Percentiles rank a stretch among this genome's conserved stretches.
phyloP scores from a whole-genome alignment of 1,284 basidiomycete genomes.

The Ustilago loliicola region DNA sequence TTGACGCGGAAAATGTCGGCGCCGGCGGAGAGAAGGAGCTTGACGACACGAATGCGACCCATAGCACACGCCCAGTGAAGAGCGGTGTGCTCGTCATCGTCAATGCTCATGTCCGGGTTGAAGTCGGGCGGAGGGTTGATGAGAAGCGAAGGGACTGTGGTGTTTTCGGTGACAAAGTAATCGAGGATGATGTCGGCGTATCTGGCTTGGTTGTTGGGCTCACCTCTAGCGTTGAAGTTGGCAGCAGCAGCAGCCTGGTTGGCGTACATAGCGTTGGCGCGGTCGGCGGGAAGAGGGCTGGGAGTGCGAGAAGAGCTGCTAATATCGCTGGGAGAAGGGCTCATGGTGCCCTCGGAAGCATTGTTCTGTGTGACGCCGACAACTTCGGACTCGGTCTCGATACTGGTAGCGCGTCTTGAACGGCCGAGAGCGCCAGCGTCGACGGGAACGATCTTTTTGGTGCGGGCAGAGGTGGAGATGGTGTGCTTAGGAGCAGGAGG shows the following conservation, averaged over 20 bases:
- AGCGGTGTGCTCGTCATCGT: constrained; percentile 97
- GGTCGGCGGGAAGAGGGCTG: constrained; percentile 75
- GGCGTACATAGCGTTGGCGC: constrained; percentile 46
- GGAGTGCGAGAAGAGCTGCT: constrained; percentile 90
- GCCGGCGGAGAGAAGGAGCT: constrained; percentile 90
- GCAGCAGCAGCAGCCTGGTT: constrained; percentile 29
- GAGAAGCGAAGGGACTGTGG: constrained; percentile 89
- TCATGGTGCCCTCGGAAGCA: constrained; percentile 76
- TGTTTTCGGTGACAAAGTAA: constrained; percentile 98
- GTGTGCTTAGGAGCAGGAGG: constrained; percentile 98
- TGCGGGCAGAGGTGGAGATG: constrained; percentile 66
- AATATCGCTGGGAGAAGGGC: constrained; percentile 84
- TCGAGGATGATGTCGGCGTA: constrained; percentile 98
- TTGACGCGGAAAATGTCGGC: constrained; percentile 98
- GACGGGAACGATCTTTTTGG: constrained; percentile 63
- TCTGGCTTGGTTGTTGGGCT: constrained; percentile 60
- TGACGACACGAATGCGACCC: constrained; percentile 96
- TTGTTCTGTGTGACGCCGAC: constrained; percentile 71
- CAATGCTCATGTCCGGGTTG: constrained; percentile 95
- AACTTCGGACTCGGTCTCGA: constrained; percentile 64
- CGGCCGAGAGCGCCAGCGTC: constrained; percentile 59
- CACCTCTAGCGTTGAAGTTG: constrained; percentile 35
- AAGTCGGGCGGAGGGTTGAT: constrained; percentile 91
- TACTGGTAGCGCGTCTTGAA: constrained; percentile 64
- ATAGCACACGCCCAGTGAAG: constrained; percentile 99